Base-by-base conservation (phyloP, 257 asterid species). In the Primulina huaijiensis region DNA sequence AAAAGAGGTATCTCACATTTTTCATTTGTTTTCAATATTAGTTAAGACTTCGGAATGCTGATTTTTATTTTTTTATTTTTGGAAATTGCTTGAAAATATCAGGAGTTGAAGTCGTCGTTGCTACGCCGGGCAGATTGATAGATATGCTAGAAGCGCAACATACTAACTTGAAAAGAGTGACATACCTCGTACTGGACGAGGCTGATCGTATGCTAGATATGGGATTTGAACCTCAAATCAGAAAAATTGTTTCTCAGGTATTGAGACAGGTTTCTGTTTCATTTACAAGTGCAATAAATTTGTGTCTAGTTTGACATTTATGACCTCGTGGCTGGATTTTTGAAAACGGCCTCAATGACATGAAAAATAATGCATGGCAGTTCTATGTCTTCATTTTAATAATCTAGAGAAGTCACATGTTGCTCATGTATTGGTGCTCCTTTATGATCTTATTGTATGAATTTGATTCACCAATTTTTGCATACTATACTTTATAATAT, bases 161-260 rank as follows among this genome's bases (percentile, higher is more conserved):
- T 75, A 89, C 98, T 34, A 92, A 89, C 80, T 79, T 92, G 84
- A 86, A 72, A 85, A 82, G 98, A 74, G 94, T 92, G 65, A 92
- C 98, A 14, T 91, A 91, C 75, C 95, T 92, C 57, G 98, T 92
- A 68, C 73, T 92, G 76, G 98, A 92, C 55, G 98, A 92, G 86
- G 98, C 98, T 75, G 98, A 89, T 75, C 94, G 98, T 62, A 89
- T 92, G 98, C 85, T 89, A 40, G 98, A 92, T 85, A 92, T 92
- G 96, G 98, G 98, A 33, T 92, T 92, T 86, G 96, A 92, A 85
- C 98, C 98, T 70, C 98, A 92, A 81, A 92, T 89, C 75, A 84
- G 96, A 79, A 89, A 92, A 90, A 79, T 92, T 72, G 61, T 89
- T 76, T 83, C 95, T 68, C 96, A 92, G 89, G 98, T 81, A 68